A percentile compares a stretch with the other conserved stretches of the same genome.
Conservation (phyloP, 768 basidiomycete species). For the Rhodosporidiobolus sp. region DNA sequence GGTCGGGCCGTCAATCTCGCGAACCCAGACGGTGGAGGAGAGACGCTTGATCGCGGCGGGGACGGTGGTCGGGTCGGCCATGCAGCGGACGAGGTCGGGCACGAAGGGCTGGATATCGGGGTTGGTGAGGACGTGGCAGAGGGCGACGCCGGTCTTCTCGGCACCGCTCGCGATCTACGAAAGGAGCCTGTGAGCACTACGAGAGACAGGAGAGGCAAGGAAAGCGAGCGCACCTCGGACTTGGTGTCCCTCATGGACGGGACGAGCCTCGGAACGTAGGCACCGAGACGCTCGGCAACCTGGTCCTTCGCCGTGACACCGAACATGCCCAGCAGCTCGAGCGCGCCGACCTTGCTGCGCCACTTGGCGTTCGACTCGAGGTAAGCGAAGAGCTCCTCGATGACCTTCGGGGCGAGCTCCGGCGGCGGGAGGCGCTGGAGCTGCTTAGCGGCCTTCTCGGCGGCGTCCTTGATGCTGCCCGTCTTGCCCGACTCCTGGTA, state of each 20-base stretch:
- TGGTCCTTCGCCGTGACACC: slow-evolving; percentile 49
- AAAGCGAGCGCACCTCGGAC: slow-evolving; percentile 62
- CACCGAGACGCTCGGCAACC: slow-evolving; percentile 78
- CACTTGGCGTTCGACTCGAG: slow-evolving; percentile 72
- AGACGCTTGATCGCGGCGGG: slow-evolving; percentile 91
- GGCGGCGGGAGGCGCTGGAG: slow-evolving; percentile 80
- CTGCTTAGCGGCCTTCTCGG: slow-evolving; percentile 73
- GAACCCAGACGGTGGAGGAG: slow-evolving; percentile 91
- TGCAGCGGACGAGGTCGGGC: slow-evolving; percentile 83
- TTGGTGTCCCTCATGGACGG: slow-evolving; percentile 95
- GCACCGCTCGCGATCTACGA: slow-evolving; percentile 77
- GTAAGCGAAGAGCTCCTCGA: slow-evolving; percentile 60
- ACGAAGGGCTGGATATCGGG: slow-evolving; percentile 88
- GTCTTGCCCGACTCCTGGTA: slow-evolving; percentile 96
- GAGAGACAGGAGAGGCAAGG: slow-evolving; percentile 6
- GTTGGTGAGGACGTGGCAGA: slow-evolving; percentile 88
- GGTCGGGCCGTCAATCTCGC: slow-evolving; percentile 94
- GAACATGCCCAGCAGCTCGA: slow-evolving; percentile 65
- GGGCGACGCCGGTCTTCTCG: slow-evolving; percentile 78
- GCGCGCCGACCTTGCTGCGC: slow-evolving; percentile 86
- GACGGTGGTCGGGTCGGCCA: slow-evolving; percentile 79
- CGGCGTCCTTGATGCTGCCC: slow-evolving; percentile 79
- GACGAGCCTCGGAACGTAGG: slow-evolving; percentile 80
- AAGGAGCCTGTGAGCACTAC: neutral
- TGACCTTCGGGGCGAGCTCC: slow-evolving; percentile 65